phyloP scores from a whole-genome alignment of 345 rosid species.

The Syzygium aqueum region DNA sequence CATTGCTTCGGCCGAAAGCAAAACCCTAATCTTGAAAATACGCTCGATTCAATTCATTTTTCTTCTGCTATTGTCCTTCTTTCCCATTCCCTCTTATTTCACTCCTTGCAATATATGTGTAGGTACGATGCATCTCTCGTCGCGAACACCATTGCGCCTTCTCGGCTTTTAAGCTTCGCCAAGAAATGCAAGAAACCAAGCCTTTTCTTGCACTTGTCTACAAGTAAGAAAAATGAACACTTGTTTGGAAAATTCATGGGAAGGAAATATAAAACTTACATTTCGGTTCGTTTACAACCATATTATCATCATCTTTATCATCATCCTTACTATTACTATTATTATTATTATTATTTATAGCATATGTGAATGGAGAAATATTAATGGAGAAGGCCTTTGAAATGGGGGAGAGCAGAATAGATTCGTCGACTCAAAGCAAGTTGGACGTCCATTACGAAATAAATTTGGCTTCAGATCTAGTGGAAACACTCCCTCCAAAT shows the following conservation, averaged over 20 bases:
- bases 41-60: background rate
- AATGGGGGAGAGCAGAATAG: background rate
- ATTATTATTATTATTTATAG: background rate
- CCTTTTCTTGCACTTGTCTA: conserved; percentile 20
- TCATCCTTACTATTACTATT: too few species aligned
- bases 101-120: background rate
- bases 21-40: background rate
- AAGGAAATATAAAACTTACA: background rate
- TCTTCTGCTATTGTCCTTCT: background rate
- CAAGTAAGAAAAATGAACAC: background rate
- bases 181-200: conserved; percentile 15
- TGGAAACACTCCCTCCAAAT: background rate
- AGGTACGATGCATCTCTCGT: conserved; percentile 18
- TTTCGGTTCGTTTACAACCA: background rate
- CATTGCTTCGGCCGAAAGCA: background rate
- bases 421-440: background rate
- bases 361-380: conserved; percentile 1
- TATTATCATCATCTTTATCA: background rate
- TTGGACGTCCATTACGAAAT: conserved; percentile 21
- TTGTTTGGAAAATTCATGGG: background rate
- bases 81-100: background rate
- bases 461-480: conserved; percentile 17
- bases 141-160: conserved; percentile 5
- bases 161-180: conserved; percentile 4
- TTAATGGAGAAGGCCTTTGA: conserved; percentile 1